These are phyloP conservation scores for Candida pseudocylindracea DNA, from an alignment of 1,139 yeast genomes.

Conservation along the genomic window DNA sequence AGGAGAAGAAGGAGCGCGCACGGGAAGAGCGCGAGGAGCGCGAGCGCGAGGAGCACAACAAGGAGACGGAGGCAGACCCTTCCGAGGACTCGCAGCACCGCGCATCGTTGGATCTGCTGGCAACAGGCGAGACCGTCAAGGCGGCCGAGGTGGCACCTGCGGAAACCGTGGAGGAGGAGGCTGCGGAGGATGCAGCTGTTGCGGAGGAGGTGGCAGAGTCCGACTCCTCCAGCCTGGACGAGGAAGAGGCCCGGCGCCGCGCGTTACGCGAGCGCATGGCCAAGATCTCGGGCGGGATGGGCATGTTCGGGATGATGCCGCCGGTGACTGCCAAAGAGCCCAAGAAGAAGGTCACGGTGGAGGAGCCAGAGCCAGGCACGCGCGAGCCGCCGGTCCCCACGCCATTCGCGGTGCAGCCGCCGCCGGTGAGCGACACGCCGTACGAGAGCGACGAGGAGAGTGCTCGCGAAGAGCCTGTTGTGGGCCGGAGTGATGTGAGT, in stretches of 20 bases:
- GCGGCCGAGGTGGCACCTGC: neutral
- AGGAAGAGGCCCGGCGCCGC: constrained; percentile 21
- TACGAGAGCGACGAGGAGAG: too few relatives aligned
- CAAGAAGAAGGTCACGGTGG: constrained; percentile 1
- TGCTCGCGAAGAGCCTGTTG: too few relatives aligned
- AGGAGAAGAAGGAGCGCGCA: constrained; percentile 3
- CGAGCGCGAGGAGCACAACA: too few relatives aligned
- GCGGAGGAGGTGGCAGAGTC: constrained; percentile 6
- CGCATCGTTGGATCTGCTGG: neutral
- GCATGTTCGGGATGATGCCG: constrained; percentile 63
- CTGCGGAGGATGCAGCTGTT: neutral
- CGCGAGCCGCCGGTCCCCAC: too few relatives aligned
- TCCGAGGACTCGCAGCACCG: too few relatives aligned
- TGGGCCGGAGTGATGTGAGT: too few relatives aligned
- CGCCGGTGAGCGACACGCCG: too few relatives aligned
- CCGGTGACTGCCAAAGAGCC: constrained; percentile 8
- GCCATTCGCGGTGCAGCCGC: too few relatives aligned
- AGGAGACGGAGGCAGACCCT: too few relatives aligned
- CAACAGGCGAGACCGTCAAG: neutral
- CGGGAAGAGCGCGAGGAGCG: too few relatives aligned
- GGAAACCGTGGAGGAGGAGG: neutral
- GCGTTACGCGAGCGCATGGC: constrained; percentile 91
- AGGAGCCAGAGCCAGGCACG: neutral
- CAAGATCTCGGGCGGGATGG: constrained; percentile 77
- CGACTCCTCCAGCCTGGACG: too few relatives aligned